These are phyloP conservation scores for Lactifluus rugatus DNA, from an alignment of 768 basidiomycete genomes.

Conservation along the genomic window DNA sequence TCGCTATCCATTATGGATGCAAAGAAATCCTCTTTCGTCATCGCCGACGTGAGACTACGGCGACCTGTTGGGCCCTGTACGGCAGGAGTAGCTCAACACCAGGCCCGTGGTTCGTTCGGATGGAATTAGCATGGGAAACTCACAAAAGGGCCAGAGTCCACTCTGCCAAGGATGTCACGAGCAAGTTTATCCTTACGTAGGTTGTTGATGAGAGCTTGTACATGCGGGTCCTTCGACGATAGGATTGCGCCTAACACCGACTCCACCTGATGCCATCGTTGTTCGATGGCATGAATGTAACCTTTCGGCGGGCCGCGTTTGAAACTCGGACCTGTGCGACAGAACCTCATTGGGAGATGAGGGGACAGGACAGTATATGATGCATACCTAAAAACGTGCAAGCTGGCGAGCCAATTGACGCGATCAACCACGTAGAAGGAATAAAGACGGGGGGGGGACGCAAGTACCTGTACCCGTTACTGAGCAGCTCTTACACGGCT, in stretches of 20 bases:
- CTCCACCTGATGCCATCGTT: slow-evolving; percentile 86
- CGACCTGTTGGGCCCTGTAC: slow-evolving; percentile 61
- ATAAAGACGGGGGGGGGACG: slow-evolving; percentile 19
- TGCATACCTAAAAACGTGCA: slow-evolving; percentile 56
- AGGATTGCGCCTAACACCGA: slow-evolving; percentile 78
- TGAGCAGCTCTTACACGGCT: slow-evolving; percentile 55
- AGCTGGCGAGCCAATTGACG: slow-evolving; percentile 30
- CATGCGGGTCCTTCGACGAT: slow-evolving; percentile 56
- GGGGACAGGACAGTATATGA: not conserved
- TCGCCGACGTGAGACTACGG: slow-evolving; percentile 45
- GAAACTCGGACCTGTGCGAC: slow-evolving; percentile 56
- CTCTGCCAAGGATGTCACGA: slow-evolving; percentile 62
- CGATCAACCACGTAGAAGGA: slow-evolving; percentile 5
- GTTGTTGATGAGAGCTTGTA: slow-evolving; percentile 52
- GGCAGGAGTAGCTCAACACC: slow-evolving; percentile 1
- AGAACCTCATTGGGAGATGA: not conserved
- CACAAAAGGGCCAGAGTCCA: slow-evolving; percentile 75
- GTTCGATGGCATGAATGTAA: slow-evolving; percentile 89
- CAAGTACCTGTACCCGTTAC: slow-evolving; percentile 41
- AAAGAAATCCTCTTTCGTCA: slow-evolving; percentile 71
- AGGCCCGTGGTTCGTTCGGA: not conserved
- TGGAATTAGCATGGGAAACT: slow-evolving; percentile 21
- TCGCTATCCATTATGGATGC: slow-evolving; percentile 61
- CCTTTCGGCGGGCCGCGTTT: slow-evolving; percentile 83
- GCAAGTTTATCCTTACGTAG: slow-evolving; percentile 67